phyloP scores from a whole-genome alignment of 805 yeast genomes.

The Kazachstania bromeliacearum region DNA sequence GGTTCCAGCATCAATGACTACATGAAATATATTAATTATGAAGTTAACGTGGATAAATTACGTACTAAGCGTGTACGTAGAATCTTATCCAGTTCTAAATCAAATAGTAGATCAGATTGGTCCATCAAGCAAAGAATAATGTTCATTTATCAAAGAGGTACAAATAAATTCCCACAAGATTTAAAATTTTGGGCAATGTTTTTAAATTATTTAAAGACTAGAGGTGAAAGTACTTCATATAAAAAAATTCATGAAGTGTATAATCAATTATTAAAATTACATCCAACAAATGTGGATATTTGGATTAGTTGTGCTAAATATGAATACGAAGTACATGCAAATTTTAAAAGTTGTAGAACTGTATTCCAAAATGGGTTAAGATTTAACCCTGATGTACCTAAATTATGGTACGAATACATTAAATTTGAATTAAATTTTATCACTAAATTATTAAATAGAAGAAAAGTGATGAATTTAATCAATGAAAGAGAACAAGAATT shows the following conservation, averaged over 20 bases:
- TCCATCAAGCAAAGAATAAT: slow-evolving; percentile 73
- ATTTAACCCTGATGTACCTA: slow-evolving; percentile 64
- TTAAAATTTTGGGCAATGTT: slow-evolving; percentile 70
- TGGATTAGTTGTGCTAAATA: slow-evolving; percentile 95
- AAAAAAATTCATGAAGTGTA: slow-evolving; percentile 68
- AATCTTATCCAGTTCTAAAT: slow-evolving; percentile 43
- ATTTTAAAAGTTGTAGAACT: slow-evolving; percentile 80
- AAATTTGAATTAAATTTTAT: slow-evolving; percentile 83
- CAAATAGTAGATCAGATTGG: slow-evolving; percentile 75
- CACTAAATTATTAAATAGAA: slow-evolving; percentile 71
- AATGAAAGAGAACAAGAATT: slow-evolving; percentile 62
- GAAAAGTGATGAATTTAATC: slow-evolving; percentile 70
- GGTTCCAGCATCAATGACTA: slow-evolving; percentile 74
- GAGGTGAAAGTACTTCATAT: slow-evolving; percentile 45
- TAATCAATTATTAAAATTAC: slow-evolving; percentile 68
- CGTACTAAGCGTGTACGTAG: slow-evolving; percentile 63
- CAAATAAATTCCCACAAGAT: slow-evolving; percentile 69
- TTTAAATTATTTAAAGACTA: slow-evolving; percentile 54
- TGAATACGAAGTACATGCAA: slow-evolving; percentile 82
- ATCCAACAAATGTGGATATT: slow-evolving; percentile 81
- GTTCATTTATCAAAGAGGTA: slow-evolving; percentile 76
- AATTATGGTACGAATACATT: slow-evolving; percentile 77
- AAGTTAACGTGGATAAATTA: slow-evolving; percentile 65
- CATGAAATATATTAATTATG: slow-evolving; percentile 70
- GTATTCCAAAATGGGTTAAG: slow-evolving; percentile 77